A percentile compares a stretch with the other conserved stretches of the same genome.
Evolutionary conservation across 116 monocot species (phyloP).

Genomic region (Cymodocea nodosa): DNA sequence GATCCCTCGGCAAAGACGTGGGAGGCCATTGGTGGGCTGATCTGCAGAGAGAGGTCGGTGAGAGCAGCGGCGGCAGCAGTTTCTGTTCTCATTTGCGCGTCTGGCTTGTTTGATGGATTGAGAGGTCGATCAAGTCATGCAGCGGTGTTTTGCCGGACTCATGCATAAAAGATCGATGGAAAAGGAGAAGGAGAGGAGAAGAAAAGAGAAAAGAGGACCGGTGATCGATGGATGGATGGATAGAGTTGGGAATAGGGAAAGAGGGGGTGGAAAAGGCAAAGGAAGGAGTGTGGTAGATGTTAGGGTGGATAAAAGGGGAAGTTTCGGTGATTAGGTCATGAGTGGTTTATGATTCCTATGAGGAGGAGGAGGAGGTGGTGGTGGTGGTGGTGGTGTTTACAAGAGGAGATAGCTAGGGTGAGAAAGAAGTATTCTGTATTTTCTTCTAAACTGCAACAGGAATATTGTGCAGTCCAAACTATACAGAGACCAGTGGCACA

Average conservation of each 20-base stretch:
- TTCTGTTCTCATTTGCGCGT: background rate
- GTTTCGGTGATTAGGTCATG: constrained; percentile 53
- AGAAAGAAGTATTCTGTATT: background rate
- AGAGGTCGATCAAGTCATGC: background rate
- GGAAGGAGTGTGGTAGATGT: background rate
- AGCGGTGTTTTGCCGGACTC: too few species aligned
- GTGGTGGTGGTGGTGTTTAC: background rate
- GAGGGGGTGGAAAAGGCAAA: background rate
- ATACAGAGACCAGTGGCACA: background rate
- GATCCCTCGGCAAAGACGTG: background rate
- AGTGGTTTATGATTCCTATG: constrained; percentile 53
- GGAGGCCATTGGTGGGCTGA: constrained; percentile 49
- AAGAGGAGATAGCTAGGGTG: background rate
- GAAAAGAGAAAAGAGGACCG: background rate
- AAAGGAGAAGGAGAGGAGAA: background rate
- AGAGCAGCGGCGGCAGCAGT: background rate
- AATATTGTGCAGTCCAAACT: constrained; percentile 9
- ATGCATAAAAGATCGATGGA: background rate
- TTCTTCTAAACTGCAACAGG: constrained; percentile 9
- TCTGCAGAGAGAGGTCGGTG: constrained; percentile 62
- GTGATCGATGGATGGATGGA: constrained; percentile 4
- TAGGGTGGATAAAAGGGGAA: background rate
- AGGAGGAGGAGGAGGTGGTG: too few species aligned
- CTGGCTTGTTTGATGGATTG: too few species aligned
- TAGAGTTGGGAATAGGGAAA: background rate